These are phyloP conservation scores for Wickerhamiella australiensis DNA, from an alignment of 805 yeast species.

Conservation along the genomic window DNA sequence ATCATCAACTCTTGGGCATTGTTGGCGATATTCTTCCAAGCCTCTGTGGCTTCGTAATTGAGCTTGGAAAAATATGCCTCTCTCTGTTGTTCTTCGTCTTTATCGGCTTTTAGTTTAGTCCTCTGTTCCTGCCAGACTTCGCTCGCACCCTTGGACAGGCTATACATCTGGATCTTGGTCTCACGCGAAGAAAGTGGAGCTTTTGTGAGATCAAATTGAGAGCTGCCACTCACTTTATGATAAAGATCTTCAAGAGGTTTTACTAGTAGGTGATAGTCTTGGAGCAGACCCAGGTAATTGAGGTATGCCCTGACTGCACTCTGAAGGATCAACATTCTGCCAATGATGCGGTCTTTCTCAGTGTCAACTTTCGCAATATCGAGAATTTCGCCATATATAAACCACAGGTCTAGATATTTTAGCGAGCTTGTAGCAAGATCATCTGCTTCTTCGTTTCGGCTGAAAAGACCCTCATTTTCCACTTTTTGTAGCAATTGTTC, in stretches of 20 bases:
- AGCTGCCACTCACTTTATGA: background rate
- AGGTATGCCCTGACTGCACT: constrained; percentile 20
- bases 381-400: constrained; percentile 38
- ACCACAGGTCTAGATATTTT: constrained; percentile 48
- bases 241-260: background rate
- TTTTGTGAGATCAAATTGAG: constrained; percentile 2
- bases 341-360: constrained; percentile 12
- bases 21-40: constrained; percentile 6
- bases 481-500: constrained; percentile 22
- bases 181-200: background rate
- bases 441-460: constrained; percentile 55
- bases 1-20: constrained; percentile 10
- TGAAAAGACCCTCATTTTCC: constrained; percentile 46
- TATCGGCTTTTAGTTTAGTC: background rate
- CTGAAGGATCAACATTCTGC: constrained; percentile 18
- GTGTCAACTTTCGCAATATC: constrained; percentile 24
- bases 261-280: constrained; percentile 18
- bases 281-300: constrained; percentile 21
- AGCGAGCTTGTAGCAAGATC: constrained; percentile 57
- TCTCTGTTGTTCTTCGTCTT: constrained; percentile 5
- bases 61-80: constrained; percentile 7
- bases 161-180: constrained; percentile 4
- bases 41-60: background rate
- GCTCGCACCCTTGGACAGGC: background rate
- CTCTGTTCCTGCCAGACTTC: background rate